Conservation (phyloP, 225 moss, liverwort and hornwort genomes). For the Climacium dendroides region DNA sequence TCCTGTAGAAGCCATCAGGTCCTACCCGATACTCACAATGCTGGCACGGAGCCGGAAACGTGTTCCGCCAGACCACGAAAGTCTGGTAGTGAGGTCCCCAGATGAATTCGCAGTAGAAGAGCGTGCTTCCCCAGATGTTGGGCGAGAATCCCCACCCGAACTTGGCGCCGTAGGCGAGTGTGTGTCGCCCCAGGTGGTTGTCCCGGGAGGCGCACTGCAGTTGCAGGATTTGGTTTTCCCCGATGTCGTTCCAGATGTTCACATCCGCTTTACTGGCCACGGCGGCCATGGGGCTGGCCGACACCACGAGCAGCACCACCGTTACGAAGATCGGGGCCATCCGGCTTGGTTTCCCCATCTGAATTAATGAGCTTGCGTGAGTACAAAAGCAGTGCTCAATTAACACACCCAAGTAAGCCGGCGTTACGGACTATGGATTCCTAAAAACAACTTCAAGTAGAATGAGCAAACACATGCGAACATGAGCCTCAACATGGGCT, state of each 20-base stretch:
- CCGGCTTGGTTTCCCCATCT: background rate
- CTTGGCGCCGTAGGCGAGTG: background rate
- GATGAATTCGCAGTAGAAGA: background rate
- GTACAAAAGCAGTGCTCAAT: too few relatives aligned
- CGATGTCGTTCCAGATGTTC: background rate
- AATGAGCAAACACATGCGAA: too few relatives aligned
- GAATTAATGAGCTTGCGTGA: background rate
- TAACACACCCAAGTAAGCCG: background rate
- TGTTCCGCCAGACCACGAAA: background rate
- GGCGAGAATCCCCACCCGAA: background rate
- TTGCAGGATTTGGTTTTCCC: background rate
- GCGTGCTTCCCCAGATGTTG: background rate
- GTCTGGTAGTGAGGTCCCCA: background rate
- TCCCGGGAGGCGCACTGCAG: background rate
- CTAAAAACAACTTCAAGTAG: too few relatives aligned
- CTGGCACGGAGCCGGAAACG: background rate
- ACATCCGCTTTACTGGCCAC: background rate
- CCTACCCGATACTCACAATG: background rate
- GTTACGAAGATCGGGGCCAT: background rate
- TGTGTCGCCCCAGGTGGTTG: background rate
- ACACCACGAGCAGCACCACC: background rate
- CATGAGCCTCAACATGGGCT: too few relatives aligned
- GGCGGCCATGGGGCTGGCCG: background rate
- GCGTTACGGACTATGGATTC: background rate
- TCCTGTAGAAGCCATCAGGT: background rate